These are phyloP conservation scores for Aspergillus sclerotialis DNA, from an alignment of 2,329 filamentous ascomycete species.

Conservation along the genomic window DNA sequence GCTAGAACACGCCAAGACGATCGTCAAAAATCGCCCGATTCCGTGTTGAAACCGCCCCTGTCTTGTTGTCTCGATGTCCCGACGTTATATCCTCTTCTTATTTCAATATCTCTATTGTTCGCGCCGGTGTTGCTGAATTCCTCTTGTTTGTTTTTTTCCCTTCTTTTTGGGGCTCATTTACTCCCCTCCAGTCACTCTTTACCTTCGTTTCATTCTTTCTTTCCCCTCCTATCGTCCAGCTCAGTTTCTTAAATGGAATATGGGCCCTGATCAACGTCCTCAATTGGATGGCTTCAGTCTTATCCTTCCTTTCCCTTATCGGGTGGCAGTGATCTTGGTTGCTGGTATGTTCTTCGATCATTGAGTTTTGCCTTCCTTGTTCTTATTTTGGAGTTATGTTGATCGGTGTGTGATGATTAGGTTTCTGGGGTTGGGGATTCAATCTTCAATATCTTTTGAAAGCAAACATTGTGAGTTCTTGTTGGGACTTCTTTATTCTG, in stretches of 20 bases:
- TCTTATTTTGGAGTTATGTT: conserved; percentile 3
- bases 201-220: conserved; percentile 5
- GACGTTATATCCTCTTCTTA: conserved; percentile 7
- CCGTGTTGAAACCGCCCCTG: no score
- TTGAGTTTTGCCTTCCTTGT: background rate
- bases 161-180: background rate
- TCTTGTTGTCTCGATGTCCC: conserved; percentile 6
- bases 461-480: conserved; percentile 60
- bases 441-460: conserved; percentile 82
- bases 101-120: no score
- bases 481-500: background rate
- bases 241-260: conserved; percentile 29
- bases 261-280: conserved; percentile 34
- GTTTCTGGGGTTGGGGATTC: conserved; percentile 89
- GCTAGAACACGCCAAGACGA: no score
- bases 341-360: conserved; percentile 55
- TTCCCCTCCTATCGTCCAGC: conserved; percentile 5
- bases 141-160: no score
- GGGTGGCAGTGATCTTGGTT: conserved; percentile 77
- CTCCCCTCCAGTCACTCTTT: conserved; percentile 33
- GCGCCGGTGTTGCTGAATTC: no score
- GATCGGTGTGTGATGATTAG: conserved; percentile 39
- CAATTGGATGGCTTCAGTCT: conserved; percentile 76
- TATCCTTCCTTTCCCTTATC: conserved; percentile 80
- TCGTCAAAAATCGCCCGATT: no score